phyloP scores from a whole-genome alignment of 2,329 filamentous ascomycete species.

The Epichloe festucae region DNA sequence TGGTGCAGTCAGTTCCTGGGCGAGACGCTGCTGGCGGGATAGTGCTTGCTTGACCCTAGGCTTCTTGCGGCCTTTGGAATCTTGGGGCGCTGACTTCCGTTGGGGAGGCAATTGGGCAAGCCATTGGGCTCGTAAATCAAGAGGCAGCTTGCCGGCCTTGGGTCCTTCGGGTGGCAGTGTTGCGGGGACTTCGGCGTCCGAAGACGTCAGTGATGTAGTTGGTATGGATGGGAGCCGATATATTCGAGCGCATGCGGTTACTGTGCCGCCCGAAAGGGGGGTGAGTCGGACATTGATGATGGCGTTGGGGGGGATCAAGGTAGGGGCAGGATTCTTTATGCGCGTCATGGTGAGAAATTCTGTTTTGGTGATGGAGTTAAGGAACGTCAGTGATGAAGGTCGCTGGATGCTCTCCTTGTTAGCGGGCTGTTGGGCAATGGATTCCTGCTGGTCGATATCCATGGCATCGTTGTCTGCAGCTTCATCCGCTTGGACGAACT shows the following conservation, averaged over 20 bases:
- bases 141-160: slow-evolving; percentile 18
- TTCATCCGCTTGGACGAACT: slow-evolving; percentile 3
- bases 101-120: slow-evolving; percentile 37
- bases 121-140: slow-evolving; percentile 56
- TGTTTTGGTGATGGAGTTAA: slow-evolving; percentile 14
- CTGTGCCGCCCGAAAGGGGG: slow-evolving; percentile 57
- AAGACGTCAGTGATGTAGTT: slow-evolving; percentile 12
- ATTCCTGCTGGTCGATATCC: slow-evolving; percentile 17
- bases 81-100: not conserved
- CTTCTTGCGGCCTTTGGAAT: slow-evolving; percentile 2
- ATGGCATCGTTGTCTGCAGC: slow-evolving; percentile 14
- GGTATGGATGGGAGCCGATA: slow-evolving; percentile 57
- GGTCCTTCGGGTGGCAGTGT: slow-evolving; percentile 21
- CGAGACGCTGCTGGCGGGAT: slow-evolving; percentile 30
- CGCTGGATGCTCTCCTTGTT: not conserved
- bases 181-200: slow-evolving; percentile 32
- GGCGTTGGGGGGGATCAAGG: slow-evolving; percentile 18
- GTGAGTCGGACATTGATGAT: slow-evolving; percentile 52
- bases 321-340: slow-evolving; percentile 11
- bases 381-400: slow-evolving; percentile 6
- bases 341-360: slow-evolving; percentile 19
- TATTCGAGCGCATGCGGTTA: slow-evolving; percentile 60
- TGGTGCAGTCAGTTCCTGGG: slow-evolving; percentile 32
- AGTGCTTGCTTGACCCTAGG: slow-evolving; percentile 17
- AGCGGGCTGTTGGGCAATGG: not conserved